Conservation (phyloP, 2,329 filamentous ascomycete genomes). For the Neonectria hederae region DNA sequence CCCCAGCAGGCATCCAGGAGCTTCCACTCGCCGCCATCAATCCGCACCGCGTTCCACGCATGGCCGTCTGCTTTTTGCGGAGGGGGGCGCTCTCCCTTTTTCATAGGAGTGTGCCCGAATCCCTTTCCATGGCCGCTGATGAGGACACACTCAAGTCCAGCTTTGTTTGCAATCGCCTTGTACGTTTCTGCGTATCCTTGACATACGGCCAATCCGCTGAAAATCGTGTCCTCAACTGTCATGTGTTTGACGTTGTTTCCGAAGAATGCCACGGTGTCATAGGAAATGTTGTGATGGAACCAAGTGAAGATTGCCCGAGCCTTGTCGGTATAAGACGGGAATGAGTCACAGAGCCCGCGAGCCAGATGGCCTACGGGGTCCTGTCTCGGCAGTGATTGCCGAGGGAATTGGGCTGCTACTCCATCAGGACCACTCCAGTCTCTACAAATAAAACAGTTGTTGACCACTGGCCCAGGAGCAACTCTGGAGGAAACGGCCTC, state of each 20-base stretch:
- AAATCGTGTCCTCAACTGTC: conserved; percentile 77
- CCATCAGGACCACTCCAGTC: conserved; percentile 86
- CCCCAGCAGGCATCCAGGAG: conserved; percentile 94
- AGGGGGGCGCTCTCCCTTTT: conserved; percentile 72
- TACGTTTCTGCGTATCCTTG: conserved; percentile 90
- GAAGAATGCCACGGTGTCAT: conserved; percentile 85
- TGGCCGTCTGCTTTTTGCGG: conserved; percentile 71
- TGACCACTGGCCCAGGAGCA: conserved; percentile 39
- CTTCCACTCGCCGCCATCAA: conserved; percentile 91
- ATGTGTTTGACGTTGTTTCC: conserved; percentile 71
- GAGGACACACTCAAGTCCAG: conserved; percentile 80
- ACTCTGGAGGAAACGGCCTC: conserved; percentile 52
- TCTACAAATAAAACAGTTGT: conserved; percentile 80
- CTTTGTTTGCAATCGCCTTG: conserved; percentile 77
- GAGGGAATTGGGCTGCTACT: conserved; percentile 81
- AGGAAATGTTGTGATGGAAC: conserved; percentile 92
- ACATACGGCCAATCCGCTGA: conserved; percentile 85
- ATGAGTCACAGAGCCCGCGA: conserved; percentile 78
- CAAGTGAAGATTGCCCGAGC: conserved; percentile 93
- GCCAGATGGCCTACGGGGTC: conserved; percentile 80
- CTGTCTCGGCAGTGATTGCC: conserved; percentile 71
- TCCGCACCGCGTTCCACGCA: conserved; percentile 92
- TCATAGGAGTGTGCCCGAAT: conserved; percentile 72
- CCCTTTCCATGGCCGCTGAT: conserved; percentile 88
- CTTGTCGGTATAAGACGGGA: conserved; percentile 87